Evolutionary conservation across 306 rosid species (phyloP), one percentile per base, ranked within the genome.

Genomic region (Quercus engelmannii): DNA sequence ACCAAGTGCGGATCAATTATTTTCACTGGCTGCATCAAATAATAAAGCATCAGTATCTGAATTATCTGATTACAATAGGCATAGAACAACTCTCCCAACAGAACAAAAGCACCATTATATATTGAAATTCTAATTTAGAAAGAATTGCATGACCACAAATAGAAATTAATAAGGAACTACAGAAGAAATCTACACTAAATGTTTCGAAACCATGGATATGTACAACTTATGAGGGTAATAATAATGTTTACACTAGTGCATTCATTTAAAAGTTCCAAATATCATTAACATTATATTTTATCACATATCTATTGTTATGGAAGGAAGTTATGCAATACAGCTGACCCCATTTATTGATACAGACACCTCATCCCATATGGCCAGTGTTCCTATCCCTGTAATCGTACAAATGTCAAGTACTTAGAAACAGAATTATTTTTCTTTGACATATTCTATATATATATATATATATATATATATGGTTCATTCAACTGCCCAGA

Each of bases 361-460:
- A 59, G 98, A 92, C 65, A 92, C 98, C 77, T 92, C 97, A 85
- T 94, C 98, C 98, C 98, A 94, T 84, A 94, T 90, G n/a, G 86
- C 98, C 97, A 21, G 97, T 94, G 88, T 94, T 94, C 81, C 97
- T 87, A 88, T 94, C 98, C 86, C 98, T 92, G 91, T 81, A 81
- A 79, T 76, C 3, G 51, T 69, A 78, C 41, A 72, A 78, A 69
- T 61, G 49, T 74, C 74, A 85, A 54, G 55, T 58, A 79, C 79
- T 83, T 69, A 80, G 61, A 74, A 55, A 73, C 55, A 74, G 65
- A 75, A 38, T 63, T 11, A 43, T 10, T 70, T 68, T 64, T 4
- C 69, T 78, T 69, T 54, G 33, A 11, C 33, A 59, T 56, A 74
- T 38, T 81, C 77, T 67, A 65, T 71, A n/a, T n/a, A n/a, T n/a